Base-by-base conservation (phyloP, 768 basidiomycete species). In the Tricholoma bakamatsutake region DNA sequence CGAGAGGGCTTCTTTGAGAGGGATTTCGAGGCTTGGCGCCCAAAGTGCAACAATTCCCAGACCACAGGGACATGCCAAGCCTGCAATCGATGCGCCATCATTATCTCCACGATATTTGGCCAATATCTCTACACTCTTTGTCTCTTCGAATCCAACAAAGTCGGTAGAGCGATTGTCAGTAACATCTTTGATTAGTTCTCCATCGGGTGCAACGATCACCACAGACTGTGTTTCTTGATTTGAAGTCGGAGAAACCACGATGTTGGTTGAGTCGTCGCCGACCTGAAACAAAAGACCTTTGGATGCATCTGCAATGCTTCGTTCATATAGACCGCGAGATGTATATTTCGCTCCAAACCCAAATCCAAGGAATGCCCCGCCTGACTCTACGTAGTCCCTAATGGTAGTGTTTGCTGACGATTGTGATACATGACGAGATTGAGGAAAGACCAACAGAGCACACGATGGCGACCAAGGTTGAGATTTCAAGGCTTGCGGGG, bases 391-490 rank as follows among this genome's bases (percentile, higher is more conserved):
- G 59, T 82, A 96, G 3, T 73, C 73, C 50, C 73, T 74, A 48
- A 94, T 82, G 2, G 77, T 66, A 10, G 69, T 62, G 43, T 72
- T 73, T 7, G 80, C 65, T 9, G 72, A 52, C 21, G 73, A 69
- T 51, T 68, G 63, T 60, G 74, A 66, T 8, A 69, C 78, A 57
- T 76, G 74, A 30, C 78, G 71, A 48, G 80, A 80, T 54, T 84
- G 78, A n/a, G 90, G 83, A 55, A 96, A 72, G 50, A 94, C 87
- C 15, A 98, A 80, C 1, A 96, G 75, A 2, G 87, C 85, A 65
- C 92, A 95, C 9, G 80, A 77, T 5, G 73, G 64, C 35, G 80
- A 68, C 95, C 94, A 98, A 17, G 94, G 93, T 45, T 87, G 85
- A 0, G 77, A 72, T 1, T 76, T 70, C 5, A 98, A 71, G 2